Conservation (phyloP, 495 filamentous ascomycete species). For the Cercophora sp. region DNA sequence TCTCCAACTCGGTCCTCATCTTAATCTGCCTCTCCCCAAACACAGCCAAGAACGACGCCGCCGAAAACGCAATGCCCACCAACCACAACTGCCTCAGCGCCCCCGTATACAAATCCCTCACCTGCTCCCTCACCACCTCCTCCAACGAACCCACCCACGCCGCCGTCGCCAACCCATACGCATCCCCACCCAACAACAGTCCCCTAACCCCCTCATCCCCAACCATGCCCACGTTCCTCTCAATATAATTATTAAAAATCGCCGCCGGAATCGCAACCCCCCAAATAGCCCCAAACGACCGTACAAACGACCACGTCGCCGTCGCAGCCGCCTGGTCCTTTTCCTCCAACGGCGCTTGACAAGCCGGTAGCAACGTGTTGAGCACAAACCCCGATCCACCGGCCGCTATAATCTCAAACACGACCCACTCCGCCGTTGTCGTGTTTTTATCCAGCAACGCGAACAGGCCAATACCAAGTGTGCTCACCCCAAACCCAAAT, state of each 20-base stretch:
- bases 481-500: conserved; percentile 34
- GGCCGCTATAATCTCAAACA: conserved; percentile 16
- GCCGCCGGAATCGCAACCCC: conserved; percentile 46
- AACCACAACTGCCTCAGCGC: conserved; percentile 26
- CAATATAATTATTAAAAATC: conserved; percentile 46
- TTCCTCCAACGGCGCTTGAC: conserved; percentile 35
- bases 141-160: conserved; percentile 18
- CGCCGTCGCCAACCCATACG: conserved; percentile 21
- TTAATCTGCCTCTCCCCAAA: conserved; percentile 26
- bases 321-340: conserved; percentile 39
- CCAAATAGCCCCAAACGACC: conserved; percentile 48
- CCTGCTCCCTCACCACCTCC: conserved; percentile 18
- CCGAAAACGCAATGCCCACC: conserved; percentile 27
- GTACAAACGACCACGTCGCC: conserved; percentile 43
- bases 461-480: conserved; percentile 42
- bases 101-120: conserved; percentile 21
- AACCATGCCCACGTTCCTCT: conserved; percentile 15
- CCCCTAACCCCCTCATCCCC: conserved; percentile 20
- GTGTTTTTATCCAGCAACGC: conserved; percentile 21
- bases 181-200: conserved; percentile 18
- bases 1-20: conserved; percentile 26
- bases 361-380: conserved; percentile 33
- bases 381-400: conserved; percentile 32
- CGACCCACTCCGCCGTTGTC: not conserved
- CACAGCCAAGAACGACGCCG: conserved; percentile 22